These are phyloP conservation scores for Baorangia bicolor DNA, from an alignment of 768 basidiomycete genomes.

Conservation along the genomic window DNA sequence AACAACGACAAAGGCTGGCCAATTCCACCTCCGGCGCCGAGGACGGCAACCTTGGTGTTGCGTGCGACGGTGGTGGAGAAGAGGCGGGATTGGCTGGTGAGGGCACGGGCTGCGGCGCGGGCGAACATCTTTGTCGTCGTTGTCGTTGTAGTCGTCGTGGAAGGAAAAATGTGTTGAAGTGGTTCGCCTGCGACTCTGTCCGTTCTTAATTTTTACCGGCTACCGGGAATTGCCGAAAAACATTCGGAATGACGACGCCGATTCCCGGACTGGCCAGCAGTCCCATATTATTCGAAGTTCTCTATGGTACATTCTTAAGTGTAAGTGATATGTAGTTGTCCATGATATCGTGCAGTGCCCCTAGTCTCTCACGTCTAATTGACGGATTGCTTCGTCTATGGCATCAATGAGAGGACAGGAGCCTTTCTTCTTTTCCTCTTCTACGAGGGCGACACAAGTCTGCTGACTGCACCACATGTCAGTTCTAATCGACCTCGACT, in stretches of 20 bases:
- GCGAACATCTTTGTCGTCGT: constrained; percentile 56
- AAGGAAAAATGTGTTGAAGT: not conserved
- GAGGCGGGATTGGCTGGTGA: constrained; percentile 55
- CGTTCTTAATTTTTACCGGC: constrained; percentile 10
- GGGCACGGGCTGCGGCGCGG: constrained; percentile 57
- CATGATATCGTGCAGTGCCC: not conserved
- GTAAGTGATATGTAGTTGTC: no score
- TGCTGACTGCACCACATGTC: constrained; percentile 8
- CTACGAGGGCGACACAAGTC: constrained; percentile 3
- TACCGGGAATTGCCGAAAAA: constrained; percentile 15
- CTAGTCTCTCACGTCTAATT: no score
- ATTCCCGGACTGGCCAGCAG: not conserved
- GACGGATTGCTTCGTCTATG: not conserved
- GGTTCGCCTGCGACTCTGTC: not conserved
- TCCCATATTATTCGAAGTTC: no score
- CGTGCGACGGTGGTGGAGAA: constrained; percentile 76
- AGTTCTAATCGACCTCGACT: not conserved
- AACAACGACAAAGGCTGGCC: constrained; percentile 91
- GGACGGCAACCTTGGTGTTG: constrained; percentile 89
- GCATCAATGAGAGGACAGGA: not conserved
- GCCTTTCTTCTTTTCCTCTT: not conserved
- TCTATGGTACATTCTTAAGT: not conserved
- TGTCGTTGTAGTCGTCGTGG: constrained; percentile 13
- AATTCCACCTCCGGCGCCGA: constrained; percentile 98
- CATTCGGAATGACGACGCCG: constrained; percentile 1